phyloP scores from a whole-genome alignment of 1,139 yeast species.

The Sugiyamaella novakii region DNA sequence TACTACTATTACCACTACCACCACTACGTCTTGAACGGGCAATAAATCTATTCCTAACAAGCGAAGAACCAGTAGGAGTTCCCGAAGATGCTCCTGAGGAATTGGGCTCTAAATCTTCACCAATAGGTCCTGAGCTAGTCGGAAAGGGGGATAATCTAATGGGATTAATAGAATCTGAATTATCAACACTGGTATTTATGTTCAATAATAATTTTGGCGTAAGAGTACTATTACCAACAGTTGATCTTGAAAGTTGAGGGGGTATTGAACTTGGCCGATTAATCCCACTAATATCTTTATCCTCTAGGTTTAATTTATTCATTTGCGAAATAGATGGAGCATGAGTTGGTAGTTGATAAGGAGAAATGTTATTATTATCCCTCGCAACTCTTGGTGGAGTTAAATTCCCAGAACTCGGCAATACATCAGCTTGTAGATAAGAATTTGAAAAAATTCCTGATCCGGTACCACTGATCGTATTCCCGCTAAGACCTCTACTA shows the following conservation, averaged over 20 bases:
- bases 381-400: conserved; percentile 17
- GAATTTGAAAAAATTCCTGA: conserved; percentile 31
- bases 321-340: conserved; percentile 20
- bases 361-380: conserved; percentile 23
- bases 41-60: conserved; percentile 3
- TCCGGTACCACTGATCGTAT: conserved; percentile 5
- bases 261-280: background rate
- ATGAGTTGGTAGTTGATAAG: conserved; percentile 27
- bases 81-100: conserved; percentile 13
- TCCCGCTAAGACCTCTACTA: conserved; percentile 22
- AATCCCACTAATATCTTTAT: conserved; percentile 1
- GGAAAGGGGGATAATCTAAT: background rate
- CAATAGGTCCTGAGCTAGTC: background rate
- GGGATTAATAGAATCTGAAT: conserved; percentile 2
- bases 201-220: conserved; percentile 7
- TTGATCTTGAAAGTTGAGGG: background rate
- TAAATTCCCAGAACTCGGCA: conserved; percentile 25
- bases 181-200: conserved; percentile 4
- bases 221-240: conserved; percentile 6
- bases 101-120: background rate
- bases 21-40: conserved; percentile 10
- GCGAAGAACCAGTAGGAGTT: conserved; percentile 10
- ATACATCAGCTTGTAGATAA: conserved; percentile 31
- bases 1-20: conserved; percentile 8
- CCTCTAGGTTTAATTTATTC: conserved; percentile 22